These are phyloP conservation scores for Hordeum vulgare DNA, from an alignment of 176 grass and related monocot genomes.

Conservation along the genomic window DNA sequence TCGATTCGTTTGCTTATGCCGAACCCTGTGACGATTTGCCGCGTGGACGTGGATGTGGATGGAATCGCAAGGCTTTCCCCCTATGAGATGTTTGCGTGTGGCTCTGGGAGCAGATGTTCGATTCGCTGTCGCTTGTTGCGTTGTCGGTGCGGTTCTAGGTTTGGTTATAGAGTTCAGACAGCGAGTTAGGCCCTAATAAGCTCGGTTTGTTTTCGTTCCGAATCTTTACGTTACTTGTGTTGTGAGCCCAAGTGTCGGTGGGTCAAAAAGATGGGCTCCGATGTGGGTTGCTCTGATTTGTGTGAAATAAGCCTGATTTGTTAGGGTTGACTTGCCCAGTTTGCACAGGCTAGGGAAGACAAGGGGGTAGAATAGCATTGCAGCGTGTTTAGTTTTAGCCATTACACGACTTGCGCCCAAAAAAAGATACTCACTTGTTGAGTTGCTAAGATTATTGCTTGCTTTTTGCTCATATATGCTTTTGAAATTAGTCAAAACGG, in stretches of 20 bases:
- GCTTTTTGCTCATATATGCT: neutral
- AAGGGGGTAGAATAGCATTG: neutral
- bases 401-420: neutral
- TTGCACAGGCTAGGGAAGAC: neutral
- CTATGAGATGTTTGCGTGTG: neutral
- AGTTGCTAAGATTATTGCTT: neutral
- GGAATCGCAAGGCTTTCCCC: neutral
- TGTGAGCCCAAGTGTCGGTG: neutral
- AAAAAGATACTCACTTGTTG: neutral
- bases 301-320: neutral
- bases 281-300: neutral
- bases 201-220: neutral
- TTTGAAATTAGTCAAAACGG: neutral
- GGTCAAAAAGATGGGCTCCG: neutral
- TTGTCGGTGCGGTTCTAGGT: neutral
- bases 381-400: neutral
- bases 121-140: neutral
- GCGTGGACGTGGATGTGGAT: neutral
- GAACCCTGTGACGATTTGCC: neutral
- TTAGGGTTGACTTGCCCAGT: neutral
- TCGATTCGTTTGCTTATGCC: neutral
- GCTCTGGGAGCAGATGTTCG: neutral
- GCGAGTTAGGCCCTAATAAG: neutral
- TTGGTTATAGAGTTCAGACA: neutral
- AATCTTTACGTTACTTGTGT: neutral